Evolutionary conservation across 2,329 filamentous ascomycete genomes (phyloP).

Genomic region (Colletotrichum abscissum): DNA sequence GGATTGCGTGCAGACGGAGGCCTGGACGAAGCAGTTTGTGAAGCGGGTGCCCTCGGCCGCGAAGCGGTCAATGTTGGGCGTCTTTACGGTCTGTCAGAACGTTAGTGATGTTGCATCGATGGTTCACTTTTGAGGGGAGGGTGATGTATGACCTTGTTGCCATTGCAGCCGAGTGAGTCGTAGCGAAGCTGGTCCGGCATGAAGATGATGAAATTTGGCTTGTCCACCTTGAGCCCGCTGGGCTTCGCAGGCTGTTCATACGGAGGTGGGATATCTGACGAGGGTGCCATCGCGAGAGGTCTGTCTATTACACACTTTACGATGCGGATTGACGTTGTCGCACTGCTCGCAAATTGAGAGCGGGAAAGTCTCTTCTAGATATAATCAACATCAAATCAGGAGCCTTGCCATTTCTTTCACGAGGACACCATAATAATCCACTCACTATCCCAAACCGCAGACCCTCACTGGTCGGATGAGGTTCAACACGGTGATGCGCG

Average conservation of each 20-base stretch:
- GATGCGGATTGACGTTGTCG: background rate
- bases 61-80: constrained; percentile 56
- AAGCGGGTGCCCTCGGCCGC: constrained; percentile 50
- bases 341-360: background rate
- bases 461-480: background rate
- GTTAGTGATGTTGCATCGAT: background rate
- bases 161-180: constrained; percentile 53
- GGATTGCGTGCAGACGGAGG: constrained; percentile 58
- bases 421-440: background rate
- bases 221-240: constrained; percentile 34
- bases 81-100: constrained; percentile 40
- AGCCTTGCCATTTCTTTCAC: background rate
- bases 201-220: constrained; percentile 54
- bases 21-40: constrained; percentile 58
- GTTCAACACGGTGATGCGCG: constrained; percentile 7
- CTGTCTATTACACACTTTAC: background rate
- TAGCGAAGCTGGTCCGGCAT: constrained; percentile 61
- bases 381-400: background rate
- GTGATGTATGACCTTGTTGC: constrained; percentile 25
- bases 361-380: background rate
- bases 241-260: constrained; percentile 29
- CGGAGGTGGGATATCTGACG: constrained; percentile 2
- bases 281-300: constrained; percentile 4
- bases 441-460: background rate
- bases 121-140: no score